A percentile compares a stretch with the other conserved stretches of the same genome.
phyloP scores from a whole-genome alignment of 2,329 filamentous ascomycete species.

The Elsinoe batatas region DNA sequence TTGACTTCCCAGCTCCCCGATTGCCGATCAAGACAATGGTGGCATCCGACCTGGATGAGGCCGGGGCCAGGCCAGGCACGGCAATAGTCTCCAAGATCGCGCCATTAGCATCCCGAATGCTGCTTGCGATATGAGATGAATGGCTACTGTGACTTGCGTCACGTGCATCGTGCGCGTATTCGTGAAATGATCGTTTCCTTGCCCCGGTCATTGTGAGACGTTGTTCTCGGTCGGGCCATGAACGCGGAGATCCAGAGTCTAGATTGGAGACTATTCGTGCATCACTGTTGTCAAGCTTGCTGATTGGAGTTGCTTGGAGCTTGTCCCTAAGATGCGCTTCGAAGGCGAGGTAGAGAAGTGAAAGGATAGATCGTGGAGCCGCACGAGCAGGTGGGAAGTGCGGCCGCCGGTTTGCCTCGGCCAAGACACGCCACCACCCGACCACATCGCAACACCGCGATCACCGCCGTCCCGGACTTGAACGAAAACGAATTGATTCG shows the following conservation, averaged over 20 bases:
- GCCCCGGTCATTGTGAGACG: not conserved
- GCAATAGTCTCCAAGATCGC: not conserved
- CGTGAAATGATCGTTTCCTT: slow-evolving; percentile 12
- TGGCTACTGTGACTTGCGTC: not conserved
- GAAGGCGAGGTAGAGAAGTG: no score
- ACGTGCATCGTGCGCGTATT: slow-evolving; percentile 11
- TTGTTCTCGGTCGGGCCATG: not conserved
- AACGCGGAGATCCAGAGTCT: not conserved
- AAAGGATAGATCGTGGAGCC: no score
- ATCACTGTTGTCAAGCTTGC: no score
- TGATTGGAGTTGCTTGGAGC: no score
- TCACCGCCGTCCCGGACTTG: no score
- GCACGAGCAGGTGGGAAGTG: no score
- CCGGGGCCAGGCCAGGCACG: slow-evolving; percentile 18
- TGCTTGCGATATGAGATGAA: not conserved
- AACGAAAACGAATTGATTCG: no score
- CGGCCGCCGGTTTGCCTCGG: no score
- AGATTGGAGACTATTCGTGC: no score
- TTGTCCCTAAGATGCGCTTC: no score
- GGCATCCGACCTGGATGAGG: slow-evolving; percentile 48
- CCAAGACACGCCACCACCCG: no score
- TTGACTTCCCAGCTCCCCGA: slow-evolving; percentile 65
- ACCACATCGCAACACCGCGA: no score
- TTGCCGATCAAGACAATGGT: slow-evolving; percentile 66
- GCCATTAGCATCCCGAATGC: not conserved